These are phyloP conservation scores for Chytriomyces confervae DNA, from an alignment of 192 early-diverging fungal genomes.

Conservation along the genomic window DNA sequence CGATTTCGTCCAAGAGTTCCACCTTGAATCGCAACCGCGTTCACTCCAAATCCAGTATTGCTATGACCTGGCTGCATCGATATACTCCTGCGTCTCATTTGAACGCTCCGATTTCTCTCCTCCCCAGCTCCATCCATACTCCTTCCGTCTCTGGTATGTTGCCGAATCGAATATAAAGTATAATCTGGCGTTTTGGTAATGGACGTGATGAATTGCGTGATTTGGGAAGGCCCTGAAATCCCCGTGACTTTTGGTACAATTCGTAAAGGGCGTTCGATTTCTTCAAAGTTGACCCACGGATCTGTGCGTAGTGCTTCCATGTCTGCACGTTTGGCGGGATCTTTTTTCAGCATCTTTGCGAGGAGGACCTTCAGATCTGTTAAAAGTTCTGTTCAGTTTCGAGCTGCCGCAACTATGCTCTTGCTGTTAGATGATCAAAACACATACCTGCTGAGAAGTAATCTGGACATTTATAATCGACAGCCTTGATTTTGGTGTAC, in stretches of 20 bases:
- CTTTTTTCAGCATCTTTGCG: constrained; percentile 59
- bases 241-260: constrained; percentile 51
- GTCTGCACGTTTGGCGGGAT: constrained; percentile 55
- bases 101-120: constrained; percentile 39
- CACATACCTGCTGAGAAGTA: constrained; percentile 59
- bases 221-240: constrained; percentile 40
- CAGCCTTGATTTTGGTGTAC: constrained; percentile 64
- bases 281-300: constrained; percentile 67
- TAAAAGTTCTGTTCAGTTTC: not conserved
- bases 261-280: constrained; percentile 50
- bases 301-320: constrained; percentile 60
- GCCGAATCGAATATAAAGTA: constrained; percentile 55
- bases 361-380: constrained; percentile 56
- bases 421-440: not conserved
- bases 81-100: constrained; percentile 43
- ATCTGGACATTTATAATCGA: constrained; percentile 64
- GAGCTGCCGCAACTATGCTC: not conserved
- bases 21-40: too few species aligned
- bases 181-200: constrained; percentile 52
- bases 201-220: constrained; percentile 58
- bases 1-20: not conserved
- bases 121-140: constrained; percentile 40
- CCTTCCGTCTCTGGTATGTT: constrained; percentile 47
- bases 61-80: constrained; percentile 8
- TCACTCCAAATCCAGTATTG: too few species aligned